Evolutionary conservation across 352 stramenopile genomes (phyloP).

Genomic region (Elongisporangium prolatum): DNA sequence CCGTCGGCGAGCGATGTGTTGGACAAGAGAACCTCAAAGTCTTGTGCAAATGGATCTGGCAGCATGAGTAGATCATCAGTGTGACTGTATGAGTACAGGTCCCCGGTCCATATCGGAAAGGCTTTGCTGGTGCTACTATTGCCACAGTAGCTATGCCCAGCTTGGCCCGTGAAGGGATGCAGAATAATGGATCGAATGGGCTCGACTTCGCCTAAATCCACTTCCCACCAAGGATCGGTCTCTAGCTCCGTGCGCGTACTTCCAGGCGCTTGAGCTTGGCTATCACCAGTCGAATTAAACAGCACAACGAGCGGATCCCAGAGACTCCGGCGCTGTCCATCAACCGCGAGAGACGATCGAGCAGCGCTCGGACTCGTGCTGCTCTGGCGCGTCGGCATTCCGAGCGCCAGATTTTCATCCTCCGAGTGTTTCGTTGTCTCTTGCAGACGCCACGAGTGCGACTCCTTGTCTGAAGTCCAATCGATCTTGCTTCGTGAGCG

Average conservation of each 20-base stretch:
- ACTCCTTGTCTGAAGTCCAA: constrained; percentile 27
- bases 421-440: constrained; percentile 47
- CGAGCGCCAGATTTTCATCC: constrained; percentile 51
- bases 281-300: neutral
- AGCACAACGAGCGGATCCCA: constrained; percentile 42
- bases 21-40: constrained; percentile 46
- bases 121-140: constrained; percentile 3
- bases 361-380: constrained; percentile 35
- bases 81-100: constrained; percentile 34
- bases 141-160: constrained; percentile 30
- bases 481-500: constrained; percentile 42
- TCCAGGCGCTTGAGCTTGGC: constrained; percentile 17
- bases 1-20: constrained; percentile 15
- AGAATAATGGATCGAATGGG: constrained; percentile 43
- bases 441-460: constrained; percentile 47
- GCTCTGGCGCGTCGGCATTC: constrained; percentile 62
- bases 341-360: constrained; percentile 41
- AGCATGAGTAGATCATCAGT: constrained; percentile 35
- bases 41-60: constrained; percentile 42
- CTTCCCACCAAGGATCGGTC: constrained; percentile 61
- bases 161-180: constrained; percentile 42
- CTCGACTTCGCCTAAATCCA: constrained; percentile 45
- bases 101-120: constrained; percentile 25
- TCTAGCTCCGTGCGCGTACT: constrained; percentile 42
- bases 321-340: constrained; percentile 21